Conservation (phyloP, 495 filamentous ascomycete genomes). For the Penicillium odoratum region DNA sequence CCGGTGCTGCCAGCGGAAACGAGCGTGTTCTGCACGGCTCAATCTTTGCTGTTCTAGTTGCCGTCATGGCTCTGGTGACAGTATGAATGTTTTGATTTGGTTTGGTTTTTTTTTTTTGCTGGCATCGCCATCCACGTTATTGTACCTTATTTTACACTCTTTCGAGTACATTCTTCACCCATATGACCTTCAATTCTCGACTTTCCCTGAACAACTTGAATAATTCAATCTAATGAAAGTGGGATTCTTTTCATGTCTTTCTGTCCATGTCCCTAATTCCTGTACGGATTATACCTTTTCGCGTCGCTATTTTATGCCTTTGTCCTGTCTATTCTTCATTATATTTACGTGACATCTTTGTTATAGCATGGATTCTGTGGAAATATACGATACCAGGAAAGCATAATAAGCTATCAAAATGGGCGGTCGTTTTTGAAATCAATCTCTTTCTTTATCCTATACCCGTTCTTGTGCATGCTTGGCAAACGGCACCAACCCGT, state of each 20-base stretch:
- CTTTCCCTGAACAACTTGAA: slow-evolving; percentile 17
- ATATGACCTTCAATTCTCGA: slow-evolving; percentile 13
- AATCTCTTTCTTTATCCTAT: too few relatives aligned
- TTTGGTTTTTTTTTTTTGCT: neutral
- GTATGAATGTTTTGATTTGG: slow-evolving; percentile 39
- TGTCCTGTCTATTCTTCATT: too few relatives aligned
- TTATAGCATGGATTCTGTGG: neutral
- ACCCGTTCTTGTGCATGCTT: too few relatives aligned
- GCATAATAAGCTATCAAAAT: neutral
- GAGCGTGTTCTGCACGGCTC: slow-evolving; percentile 53
- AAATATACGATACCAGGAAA: neutral
- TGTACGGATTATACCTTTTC: slow-evolving; percentile 1
- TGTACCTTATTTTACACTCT: slow-evolving; percentile 15
- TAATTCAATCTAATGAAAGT: slow-evolving; percentile 15
- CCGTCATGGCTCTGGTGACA: slow-evolving; percentile 54
- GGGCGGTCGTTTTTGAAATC: too few relatives aligned
- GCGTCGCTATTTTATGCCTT: neutral
- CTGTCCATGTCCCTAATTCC: neutral
- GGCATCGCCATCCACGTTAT: neutral
- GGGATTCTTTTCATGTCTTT: neutral
- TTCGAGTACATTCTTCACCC: slow-evolving; percentile 22
- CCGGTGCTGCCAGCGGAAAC: slow-evolving; percentile 37
- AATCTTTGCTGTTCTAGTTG: slow-evolving; percentile 57
- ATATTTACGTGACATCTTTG: neutral
- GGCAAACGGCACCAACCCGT: neutral